phyloP scores from a whole-genome alignment of 495 filamentous ascomycete genomes.

The Xylaria bambusicola region DNA sequence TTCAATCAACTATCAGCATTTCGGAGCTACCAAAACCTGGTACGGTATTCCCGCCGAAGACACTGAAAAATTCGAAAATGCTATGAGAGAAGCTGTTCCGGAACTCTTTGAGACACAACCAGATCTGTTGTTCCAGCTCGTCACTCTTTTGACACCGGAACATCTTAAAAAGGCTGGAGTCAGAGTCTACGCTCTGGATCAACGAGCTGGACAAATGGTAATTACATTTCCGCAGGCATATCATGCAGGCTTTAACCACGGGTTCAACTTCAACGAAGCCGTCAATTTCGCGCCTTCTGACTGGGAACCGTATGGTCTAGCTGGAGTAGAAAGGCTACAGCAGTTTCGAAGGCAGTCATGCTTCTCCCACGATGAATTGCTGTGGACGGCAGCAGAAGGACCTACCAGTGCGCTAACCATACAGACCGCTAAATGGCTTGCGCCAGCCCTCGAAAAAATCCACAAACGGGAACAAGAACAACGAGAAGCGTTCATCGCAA shows the following conservation, averaged over 20 bases:
- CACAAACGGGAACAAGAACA: constrained; percentile 69
- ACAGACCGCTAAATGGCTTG: constrained; percentile 91
- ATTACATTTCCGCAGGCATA: constrained; percentile 93
- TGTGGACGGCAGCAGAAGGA: constrained; percentile 75
- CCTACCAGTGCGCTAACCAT: constrained; percentile 76
- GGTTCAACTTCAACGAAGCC: constrained; percentile 99
- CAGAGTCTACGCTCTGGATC: constrained; percentile 87
- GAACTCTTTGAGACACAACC: constrained; percentile 97
- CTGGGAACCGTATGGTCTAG: constrained; percentile 92
- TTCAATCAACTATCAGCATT: constrained; percentile 98
- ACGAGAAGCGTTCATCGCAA: constrained; percentile 65
- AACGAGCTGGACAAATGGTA: constrained; percentile 93
- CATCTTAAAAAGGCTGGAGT: constrained; percentile 95
- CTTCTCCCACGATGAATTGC: constrained; percentile 96
- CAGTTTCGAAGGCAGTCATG: constrained; percentile 89
- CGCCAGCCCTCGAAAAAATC: constrained; percentile 79
- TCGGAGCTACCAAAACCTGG: constrained; percentile 98
- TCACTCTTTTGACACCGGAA: constrained; percentile 90
- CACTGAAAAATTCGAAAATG: constrained; percentile 89
- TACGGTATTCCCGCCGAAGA: constrained; percentile 96
- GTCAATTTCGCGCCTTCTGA: constrained; percentile 98
- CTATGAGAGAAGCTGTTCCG: constrained; percentile 92
- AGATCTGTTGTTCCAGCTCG: constrained; percentile 94
- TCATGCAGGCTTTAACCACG: constrained; percentile 92
- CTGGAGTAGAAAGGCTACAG: constrained; percentile 82